Base-by-base conservation (phyloP, 768 basidiomycete species). In the Suillus spraguei region DNA sequence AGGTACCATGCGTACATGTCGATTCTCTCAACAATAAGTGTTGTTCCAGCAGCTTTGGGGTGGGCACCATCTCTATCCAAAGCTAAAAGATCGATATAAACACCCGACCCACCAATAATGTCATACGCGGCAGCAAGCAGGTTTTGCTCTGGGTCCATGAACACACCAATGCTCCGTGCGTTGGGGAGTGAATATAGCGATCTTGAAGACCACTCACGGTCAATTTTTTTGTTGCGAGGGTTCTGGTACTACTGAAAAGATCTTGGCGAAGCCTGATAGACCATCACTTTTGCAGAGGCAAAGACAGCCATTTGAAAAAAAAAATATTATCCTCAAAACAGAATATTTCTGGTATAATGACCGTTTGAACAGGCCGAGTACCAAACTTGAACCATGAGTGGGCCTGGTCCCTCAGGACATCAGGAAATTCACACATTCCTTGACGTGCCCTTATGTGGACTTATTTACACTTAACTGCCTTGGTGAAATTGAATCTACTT, bases 61-160 rank as follows among this genome's bases (percentile, higher is more conserved):
- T n/a, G 44, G n/a, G 11, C 11, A 4, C n/a, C n/a, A 46, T 22
- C 44, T 46, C 44, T n/a, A 22, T 46, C 44, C n/a, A 46, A 46
- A 22, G n/a, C 44, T 11, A 46, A 13, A 46, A 46, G 44, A 10
- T 46, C 11, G 11, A 46, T 46, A 46, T 46, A 46, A 9, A 46
- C n/a, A 46, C 11, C 11, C 4, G n/a, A 46, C n/a, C 44, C n/a
- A 5, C 2, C n/a, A 22, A 46, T 46, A 13, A 46, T n/a, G 20
- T n/a, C 20, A n/a, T 46, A 46, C 0, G 44, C 44, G 2, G 44
- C 44, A 46, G 44, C 11, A 46, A 46, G 10, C 10, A 46, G 44
- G n/a, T 46, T 46, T 46, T 46, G 44, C n/a, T n/a, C 44, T 46
- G 44, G 44, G 44, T 22, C 20, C 44, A 46, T 46, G n/a, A 46